Evolutionary conservation across 2,329 filamentous ascomycete species (phyloP), one percentile per base, ranked within the genome.

Genomic region (Sphaerulina vaccinii): DNA sequence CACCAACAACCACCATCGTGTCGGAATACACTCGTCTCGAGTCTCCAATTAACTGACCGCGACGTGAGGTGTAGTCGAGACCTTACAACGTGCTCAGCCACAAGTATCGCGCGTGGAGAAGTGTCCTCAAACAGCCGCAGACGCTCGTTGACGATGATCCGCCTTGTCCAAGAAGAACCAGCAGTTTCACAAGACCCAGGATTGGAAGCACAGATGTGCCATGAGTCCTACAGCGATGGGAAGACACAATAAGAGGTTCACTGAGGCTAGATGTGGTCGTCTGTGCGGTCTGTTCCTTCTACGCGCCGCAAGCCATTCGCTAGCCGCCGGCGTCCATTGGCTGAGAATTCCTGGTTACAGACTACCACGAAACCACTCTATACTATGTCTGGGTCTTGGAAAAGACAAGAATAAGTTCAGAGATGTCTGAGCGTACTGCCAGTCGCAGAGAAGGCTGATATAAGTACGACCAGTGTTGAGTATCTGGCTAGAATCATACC

Each of bases 281-380:
- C 56, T 43, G 56, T 58, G 55, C 56, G 48, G 40, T 23, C 29
- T 29, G 46, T 29, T 37, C 18, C 37, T 39, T 40, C 46, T 62
- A 63, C 55, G 54, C 61, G 61, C 61, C 54, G 49, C 54, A 29
- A 42, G 50, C 52, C 39, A 45, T 27, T 35, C 32, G 48, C 40
- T 58, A 61, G 50, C 60, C 60, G 60, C 59, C 46, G 21, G 50
- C 46, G 24, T 50, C 41, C 32, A 63, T 62, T 62, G 61, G 61
- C 54, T 45, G 19, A 42, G 44, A 56, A 35, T 38, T 42, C 18
- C 27, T 43, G 46, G 35, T 52, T 39, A 29, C 29, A 38, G 22
- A 43, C 15, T 32, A 38, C 19, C 35, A 45, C 60, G 60, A 61
- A 61, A 61, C 60, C 16, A 42, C 54, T n/a, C 40, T 35, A 41